phyloP scores from a whole-genome alignment of 2,329 filamentous ascomycete species.

The Colletotrichum horii region DNA sequence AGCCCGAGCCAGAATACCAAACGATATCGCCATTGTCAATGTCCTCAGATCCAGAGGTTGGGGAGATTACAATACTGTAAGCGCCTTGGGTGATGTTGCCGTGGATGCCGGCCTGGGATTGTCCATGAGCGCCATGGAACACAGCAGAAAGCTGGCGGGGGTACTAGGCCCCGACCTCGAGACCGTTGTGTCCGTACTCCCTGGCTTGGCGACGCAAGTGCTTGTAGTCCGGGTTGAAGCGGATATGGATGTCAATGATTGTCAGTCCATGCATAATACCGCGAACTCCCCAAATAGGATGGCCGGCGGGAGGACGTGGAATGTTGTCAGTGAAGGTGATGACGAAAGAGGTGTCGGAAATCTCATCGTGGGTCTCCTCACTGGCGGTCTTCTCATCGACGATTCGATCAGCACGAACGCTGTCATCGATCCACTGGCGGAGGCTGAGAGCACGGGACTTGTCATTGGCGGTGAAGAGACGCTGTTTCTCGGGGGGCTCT shows the following conservation, averaged over 20 bases:
- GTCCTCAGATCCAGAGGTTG: too few relatives aligned
- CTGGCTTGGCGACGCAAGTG: conserved; percentile 15
- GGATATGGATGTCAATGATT: neutral
- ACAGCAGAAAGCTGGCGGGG: conserved; percentile 55
- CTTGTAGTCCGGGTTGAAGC: conserved; percentile 22
- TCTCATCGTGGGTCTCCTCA: neutral
- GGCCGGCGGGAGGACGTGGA: conserved; percentile 3
- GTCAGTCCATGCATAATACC: conserved; percentile 36
- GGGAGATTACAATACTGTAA: conserved; percentile 59
- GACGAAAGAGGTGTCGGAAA: neutral
- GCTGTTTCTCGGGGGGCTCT: neutral
- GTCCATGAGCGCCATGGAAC: conserved; percentile 59
- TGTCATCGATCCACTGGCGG: neutral
- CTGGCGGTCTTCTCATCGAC: too few relatives aligned
- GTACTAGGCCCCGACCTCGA: conserved; percentile 53
- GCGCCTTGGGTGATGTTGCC: conserved; percentile 51
- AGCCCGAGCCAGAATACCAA: conserved; percentile 31
- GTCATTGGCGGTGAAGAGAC: neutral
- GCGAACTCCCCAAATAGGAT: conserved; percentile 32
- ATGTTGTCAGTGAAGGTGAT: neutral
- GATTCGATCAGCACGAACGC: neutral
- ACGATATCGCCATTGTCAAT: conserved; percentile 22
- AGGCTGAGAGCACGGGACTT: neutral
- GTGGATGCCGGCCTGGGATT: conserved; percentile 53
- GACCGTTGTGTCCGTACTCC: conserved; percentile 34